phyloP scores from a whole-genome alignment of 2,329 filamentous ascomycete species.

The Colletotrichum tabaci region DNA sequence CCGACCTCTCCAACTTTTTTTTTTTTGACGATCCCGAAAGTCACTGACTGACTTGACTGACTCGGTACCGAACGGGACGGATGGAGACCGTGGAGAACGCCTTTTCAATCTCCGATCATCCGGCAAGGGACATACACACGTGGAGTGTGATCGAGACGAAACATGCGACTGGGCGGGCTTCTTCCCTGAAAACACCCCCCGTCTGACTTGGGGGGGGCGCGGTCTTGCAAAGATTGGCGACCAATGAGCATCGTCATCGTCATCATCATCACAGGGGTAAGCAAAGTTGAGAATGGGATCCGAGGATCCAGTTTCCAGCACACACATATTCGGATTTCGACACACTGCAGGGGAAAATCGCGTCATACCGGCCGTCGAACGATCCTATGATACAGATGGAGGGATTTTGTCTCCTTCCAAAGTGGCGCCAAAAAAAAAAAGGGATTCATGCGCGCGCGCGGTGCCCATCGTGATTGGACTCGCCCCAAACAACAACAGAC shows the following conservation, averaged over 20 bases:
- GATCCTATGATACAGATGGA: conserved; percentile 36
- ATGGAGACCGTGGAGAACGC: conserved; percentile 17
- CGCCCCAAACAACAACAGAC: conserved; percentile 31
- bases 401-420: conserved; percentile 18
- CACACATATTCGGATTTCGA: neutral
- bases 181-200: conserved; percentile 17
- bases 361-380: conserved; percentile 30
- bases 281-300: too few species aligned
- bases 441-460: conserved; percentile 9
- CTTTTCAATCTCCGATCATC: conserved; percentile 27
- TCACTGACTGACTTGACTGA: conserved; percentile 10
- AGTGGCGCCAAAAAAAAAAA: conserved; percentile 6
- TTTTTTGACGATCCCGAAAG: too few species aligned
- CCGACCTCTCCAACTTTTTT: too few species aligned
- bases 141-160: conserved; percentile 14
- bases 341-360: conserved; percentile 19
- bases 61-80: conserved; percentile 17
- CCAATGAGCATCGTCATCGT: neutral
- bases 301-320: neutral
- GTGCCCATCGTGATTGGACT: conserved; percentile 30
- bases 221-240: conserved; percentile 14
- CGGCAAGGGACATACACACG: conserved; percentile 27
- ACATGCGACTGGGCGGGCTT: conserved; percentile 17
- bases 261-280: too few species aligned
- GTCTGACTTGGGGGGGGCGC: conserved; percentile 6